Evolutionary conservation across 805 yeast genomes (phyloP).

Genomic region (Lachancea thermotolerans): DNA sequence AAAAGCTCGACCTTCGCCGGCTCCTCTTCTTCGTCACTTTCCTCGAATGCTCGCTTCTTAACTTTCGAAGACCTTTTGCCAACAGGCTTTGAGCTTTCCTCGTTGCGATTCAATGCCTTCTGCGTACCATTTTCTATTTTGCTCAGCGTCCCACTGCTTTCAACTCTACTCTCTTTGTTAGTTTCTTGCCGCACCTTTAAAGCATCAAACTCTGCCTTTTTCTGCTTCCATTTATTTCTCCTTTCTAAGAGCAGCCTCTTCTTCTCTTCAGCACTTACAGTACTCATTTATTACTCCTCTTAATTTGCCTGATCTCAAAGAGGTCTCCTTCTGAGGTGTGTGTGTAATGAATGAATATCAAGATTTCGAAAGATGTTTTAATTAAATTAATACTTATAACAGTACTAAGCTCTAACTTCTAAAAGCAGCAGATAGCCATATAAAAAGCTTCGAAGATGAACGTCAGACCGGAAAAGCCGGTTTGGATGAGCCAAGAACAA

Average conservation of each 20-base stretch:
- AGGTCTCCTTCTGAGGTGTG: too few species aligned
- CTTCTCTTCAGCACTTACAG: conserved; percentile 27
- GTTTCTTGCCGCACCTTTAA: conserved; percentile 14
- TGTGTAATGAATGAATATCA: too few species aligned
- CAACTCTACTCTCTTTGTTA: conserved; percentile 26
- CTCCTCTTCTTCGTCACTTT: conserved; percentile 29
- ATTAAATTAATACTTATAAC: too few species aligned
- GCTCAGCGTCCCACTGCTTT: not conserved
- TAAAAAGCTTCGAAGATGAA: conserved; percentile 9
- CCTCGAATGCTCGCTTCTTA: conserved; percentile 22
- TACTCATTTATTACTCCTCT: conserved; percentile 9
- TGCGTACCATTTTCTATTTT: too few species aligned
- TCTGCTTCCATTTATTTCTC: conserved; percentile 55
- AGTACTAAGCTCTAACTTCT: too few species aligned
- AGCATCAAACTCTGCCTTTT: conserved; percentile 37
- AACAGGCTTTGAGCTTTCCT: not conserved
- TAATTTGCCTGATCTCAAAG: too few species aligned
- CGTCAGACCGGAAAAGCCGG: conserved; percentile 30
- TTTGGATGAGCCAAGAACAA: conserved; percentile 35
- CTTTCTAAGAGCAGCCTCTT: conserved; percentile 36
- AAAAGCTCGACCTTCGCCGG: conserved; percentile 15
- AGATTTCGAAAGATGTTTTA: too few species aligned
- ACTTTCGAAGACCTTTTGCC: not conserved
- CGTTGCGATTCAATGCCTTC: too few species aligned
- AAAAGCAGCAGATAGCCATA: not conserved